phyloP scores from a whole-genome alignment of 2,329 filamentous ascomycete genomes.

The Colletotrichum sp. region DNA sequence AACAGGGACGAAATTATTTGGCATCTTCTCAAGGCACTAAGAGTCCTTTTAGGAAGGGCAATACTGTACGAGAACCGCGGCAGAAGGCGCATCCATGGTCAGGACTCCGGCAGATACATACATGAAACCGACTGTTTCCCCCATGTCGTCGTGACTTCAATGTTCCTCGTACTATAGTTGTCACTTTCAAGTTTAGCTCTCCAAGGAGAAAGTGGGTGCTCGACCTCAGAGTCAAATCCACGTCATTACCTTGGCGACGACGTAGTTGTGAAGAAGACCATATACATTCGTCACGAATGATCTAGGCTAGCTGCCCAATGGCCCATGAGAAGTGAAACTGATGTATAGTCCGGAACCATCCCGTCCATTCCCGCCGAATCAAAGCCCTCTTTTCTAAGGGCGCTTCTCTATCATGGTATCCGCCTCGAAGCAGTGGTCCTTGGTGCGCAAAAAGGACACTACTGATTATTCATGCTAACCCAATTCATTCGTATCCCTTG shows the following conservation, averaged over 20 bases:
- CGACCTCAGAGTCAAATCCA: not conserved
- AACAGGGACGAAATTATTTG: not conserved
- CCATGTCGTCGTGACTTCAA: not conserved
- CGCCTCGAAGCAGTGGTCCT: conserved; percentile 14
- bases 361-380: not conserved
- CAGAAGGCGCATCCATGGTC: not conserved
- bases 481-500: not conserved
- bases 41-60: not conserved
- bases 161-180: not conserved
- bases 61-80: not conserved
- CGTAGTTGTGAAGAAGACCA: not conserved
- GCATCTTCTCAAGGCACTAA: not conserved
- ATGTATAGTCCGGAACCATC: not conserved
- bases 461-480: conserved; percentile 9
- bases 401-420: conserved; percentile 18
- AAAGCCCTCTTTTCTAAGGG: conserved; percentile 2
- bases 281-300: not conserved
- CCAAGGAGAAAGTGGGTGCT: not conserved
- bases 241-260: not conserved
- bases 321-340: not conserved
- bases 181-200: not conserved
- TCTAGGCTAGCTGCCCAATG: not conserved
- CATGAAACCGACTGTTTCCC: not conserved
- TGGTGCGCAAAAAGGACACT: not conserved
- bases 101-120: not conserved